Evolutionary conservation across 768 basidiomycete species (phyloP).

Genomic region (Lactarius vividus): DNA sequence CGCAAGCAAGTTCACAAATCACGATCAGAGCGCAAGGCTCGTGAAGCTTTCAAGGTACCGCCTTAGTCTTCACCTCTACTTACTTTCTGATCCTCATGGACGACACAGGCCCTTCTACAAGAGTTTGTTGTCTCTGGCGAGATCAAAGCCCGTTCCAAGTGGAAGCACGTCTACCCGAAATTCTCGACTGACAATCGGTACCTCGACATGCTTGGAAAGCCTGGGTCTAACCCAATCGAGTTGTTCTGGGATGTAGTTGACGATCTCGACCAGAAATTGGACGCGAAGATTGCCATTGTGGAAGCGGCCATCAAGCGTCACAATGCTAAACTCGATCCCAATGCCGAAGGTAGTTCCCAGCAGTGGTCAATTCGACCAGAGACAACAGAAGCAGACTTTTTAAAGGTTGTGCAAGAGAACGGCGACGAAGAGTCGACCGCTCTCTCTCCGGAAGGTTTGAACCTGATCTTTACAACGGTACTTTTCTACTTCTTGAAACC

Average conservation of each 20-base stretch:
- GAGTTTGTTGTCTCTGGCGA: constrained; percentile 63
- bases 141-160: constrained; percentile 81
- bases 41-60: constrained; percentile 85
- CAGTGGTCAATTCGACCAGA: constrained; percentile 48
- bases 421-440: constrained; percentile 49
- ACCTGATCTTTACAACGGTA: constrained; percentile 62
- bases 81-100: neutral
- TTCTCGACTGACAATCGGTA: constrained; percentile 83
- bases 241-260: constrained; percentile 96
- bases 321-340: constrained; percentile 38
- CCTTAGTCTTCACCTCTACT: neutral
- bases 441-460: constrained; percentile 52
- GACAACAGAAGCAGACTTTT: constrained; percentile 66
- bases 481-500: constrained; percentile 30
- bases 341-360: constrained; percentile 31
- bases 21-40: constrained; percentile 80
- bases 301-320: constrained; percentile 57
- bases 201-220: constrained; percentile 82
- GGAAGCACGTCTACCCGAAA: constrained; percentile 83
- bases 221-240: constrained; percentile 93
- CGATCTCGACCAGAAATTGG: constrained; percentile 78
- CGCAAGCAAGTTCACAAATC: constrained; percentile 79
- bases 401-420: constrained; percentile 52
- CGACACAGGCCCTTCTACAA: constrained; percentile 60
- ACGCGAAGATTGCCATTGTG: constrained; percentile 68